phyloP scores from a whole-genome alignment of 805 yeast genomes.

The Saccharomycopsis lassenensis region DNA sequence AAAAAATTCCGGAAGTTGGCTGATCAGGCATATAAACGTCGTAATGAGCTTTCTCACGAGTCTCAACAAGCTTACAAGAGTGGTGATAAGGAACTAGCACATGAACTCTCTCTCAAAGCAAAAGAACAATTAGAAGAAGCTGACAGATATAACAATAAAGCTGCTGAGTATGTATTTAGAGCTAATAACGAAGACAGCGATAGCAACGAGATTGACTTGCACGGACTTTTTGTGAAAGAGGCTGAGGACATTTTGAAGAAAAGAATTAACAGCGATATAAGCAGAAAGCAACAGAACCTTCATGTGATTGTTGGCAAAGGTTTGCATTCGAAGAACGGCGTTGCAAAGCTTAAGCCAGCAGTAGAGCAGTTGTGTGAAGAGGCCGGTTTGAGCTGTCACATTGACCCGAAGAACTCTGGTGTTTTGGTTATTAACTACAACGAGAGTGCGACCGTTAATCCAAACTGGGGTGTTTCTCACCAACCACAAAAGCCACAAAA shows the following conservation, averaged over 20 bases:
- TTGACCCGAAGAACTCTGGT: slow-evolving; percentile 69
- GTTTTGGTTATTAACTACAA: slow-evolving; percentile 47
- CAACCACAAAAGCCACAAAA: slow-evolving; percentile 23
- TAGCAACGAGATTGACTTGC: slow-evolving; percentile 81
- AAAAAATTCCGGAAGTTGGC: slow-evolving; percentile 56
- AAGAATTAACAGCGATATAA: slow-evolving; percentile 56
- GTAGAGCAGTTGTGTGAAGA: slow-evolving; percentile 67
- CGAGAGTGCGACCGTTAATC: slow-evolving; percentile 7
- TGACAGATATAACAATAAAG: slow-evolving; percentile 61
- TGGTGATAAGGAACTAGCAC: slow-evolving; percentile 69
- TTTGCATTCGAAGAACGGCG: slow-evolving; percentile 66
- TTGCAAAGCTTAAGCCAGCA: slow-evolving; percentile 86
- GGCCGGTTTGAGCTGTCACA: slow-evolving; percentile 45
- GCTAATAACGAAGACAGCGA: slow-evolving; percentile 85
- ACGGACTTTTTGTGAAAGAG: slow-evolving; percentile 84
- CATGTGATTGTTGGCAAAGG: slow-evolving; percentile 93
- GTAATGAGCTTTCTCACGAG: slow-evolving; percentile 43
- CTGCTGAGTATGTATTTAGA: slow-evolving; percentile 82
- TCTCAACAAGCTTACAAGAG: slow-evolving; percentile 68
- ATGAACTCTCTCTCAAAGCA: slow-evolving; percentile 58
- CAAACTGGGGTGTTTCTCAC: slow-evolving; percentile 17
- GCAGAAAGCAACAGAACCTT: slow-evolving; percentile 46
- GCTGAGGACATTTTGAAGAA: slow-evolving; percentile 68
- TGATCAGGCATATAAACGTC: slow-evolving; percentile 47
- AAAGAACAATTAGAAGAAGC: slow-evolving; percentile 49